Conservation (phyloP, 768 basidiomycete genomes). For the Daedalea quercina region DNA sequence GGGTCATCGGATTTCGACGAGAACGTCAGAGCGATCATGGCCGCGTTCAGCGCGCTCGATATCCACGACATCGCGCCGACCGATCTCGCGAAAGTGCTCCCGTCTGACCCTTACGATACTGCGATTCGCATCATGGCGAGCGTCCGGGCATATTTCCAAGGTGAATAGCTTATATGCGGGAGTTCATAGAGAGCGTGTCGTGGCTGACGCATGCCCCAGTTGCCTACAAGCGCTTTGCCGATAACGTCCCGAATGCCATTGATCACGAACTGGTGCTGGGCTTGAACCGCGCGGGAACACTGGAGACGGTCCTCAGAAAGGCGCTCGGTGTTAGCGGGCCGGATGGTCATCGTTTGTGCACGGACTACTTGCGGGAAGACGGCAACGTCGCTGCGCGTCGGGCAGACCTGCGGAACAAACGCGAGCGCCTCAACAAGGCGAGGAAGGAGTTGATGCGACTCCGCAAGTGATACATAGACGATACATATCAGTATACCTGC, state of each 20-base stretch:
- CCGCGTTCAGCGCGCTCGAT: slow-evolving; percentile 23
- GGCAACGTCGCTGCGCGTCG: slow-evolving; percentile 36
- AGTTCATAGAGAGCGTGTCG: not conserved
- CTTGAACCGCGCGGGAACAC: slow-evolving; percentile 33
- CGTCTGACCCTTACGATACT: slow-evolving; percentile 44
- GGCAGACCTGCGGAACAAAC: slow-evolving; percentile 42
- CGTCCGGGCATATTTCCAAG: slow-evolving; percentile 71
- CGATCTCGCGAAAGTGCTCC: slow-evolving; percentile 45
- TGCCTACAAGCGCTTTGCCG: slow-evolving; percentile 39
- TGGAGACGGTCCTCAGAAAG: slow-evolving; percentile 38
- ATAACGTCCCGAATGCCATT: slow-evolving; percentile 36
- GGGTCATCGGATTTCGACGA: not conserved
- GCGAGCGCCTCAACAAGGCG: slow-evolving; percentile 43
- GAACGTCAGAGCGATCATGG: slow-evolving; percentile 28
- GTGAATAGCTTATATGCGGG: slow-evolving; percentile 25
- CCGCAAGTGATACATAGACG: slow-evolving; percentile 1
- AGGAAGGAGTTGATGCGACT: slow-evolving; percentile 32
- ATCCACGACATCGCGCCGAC: slow-evolving; percentile 29
- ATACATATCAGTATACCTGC: too few relatives aligned
- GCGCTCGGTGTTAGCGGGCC: slow-evolving; percentile 47
- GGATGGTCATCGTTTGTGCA: slow-evolving; percentile 40
- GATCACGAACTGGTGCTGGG: slow-evolving; percentile 51
- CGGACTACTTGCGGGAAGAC: slow-evolving; percentile 45
- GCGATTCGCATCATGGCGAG: slow-evolving; percentile 64
- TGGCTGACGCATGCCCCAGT: slow-evolving; percentile 18